These are phyloP conservation scores for Dactylellina sp. DNA, from an alignment of 2,329 filamentous ascomycete genomes.

Conservation along the genomic window DNA sequence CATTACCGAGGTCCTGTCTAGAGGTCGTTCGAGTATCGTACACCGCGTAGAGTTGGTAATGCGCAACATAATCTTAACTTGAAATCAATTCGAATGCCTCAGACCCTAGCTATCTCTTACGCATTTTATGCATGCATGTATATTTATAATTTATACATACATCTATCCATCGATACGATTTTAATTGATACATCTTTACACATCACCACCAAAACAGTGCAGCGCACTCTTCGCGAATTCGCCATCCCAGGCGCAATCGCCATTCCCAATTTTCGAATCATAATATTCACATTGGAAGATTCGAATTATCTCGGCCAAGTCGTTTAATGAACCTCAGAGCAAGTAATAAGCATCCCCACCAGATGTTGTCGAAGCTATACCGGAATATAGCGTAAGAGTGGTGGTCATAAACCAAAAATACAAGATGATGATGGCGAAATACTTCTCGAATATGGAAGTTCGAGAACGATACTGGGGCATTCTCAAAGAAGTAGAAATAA, in stretches of 20 bases:
- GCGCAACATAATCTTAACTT: too few species aligned
- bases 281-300: conserved; percentile 17
- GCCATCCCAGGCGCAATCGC: conserved; percentile 8
- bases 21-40: too few species aligned
- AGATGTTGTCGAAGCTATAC: neutral
- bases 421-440: neutral
- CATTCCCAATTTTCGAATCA: conserved; percentile 5
- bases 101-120: too few species aligned
- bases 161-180: neutral
- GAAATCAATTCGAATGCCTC: too few species aligned
- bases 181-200: neutral
- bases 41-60: too few species aligned
- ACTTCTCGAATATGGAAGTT: neutral
- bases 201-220: neutral
- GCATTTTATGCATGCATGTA: too few species aligned
- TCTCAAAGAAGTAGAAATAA: neutral
- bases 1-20: too few species aligned
- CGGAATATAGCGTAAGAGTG: neutral
- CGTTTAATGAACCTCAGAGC: neutral
- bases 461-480: neutral
- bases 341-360: neutral
- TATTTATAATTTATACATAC: too few species aligned
- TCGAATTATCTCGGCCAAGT: neutral
- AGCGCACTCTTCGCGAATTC: neutral
- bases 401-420: neutral